Conservation (phyloP, 495 filamentous ascomycete genomes). For the Penicillium diatomitis region DNA sequence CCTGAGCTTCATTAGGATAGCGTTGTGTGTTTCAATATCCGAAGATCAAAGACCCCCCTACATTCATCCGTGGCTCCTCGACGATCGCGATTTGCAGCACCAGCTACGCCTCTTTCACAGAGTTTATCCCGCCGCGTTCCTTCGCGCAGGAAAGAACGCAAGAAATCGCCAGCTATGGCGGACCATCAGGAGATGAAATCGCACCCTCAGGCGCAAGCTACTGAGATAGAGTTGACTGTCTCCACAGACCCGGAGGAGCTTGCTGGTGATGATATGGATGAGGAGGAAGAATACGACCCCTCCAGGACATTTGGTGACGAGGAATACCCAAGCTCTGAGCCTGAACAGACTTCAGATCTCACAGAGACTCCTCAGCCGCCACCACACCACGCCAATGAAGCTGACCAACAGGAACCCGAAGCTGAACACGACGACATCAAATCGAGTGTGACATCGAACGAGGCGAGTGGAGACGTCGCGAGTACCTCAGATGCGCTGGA, state of each 20-base stretch:
- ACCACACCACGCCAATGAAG: neutral
- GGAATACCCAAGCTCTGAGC: constrained; percentile 24
- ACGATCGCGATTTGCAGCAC: too few species aligned
- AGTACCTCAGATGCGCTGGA: constrained; percentile 11
- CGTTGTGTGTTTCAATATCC: too few species aligned
- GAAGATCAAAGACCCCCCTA: neutral
- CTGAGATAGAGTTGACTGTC: constrained; percentile 34
- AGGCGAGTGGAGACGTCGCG: constrained; percentile 18
- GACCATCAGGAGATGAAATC: constrained; percentile 53
- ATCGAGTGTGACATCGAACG: constrained; percentile 18
- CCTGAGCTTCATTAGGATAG: neutral
- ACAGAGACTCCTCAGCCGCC: neutral
- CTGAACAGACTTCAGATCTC: constrained; percentile 12
- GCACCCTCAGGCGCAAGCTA: constrained; percentile 49
- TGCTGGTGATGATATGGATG: constrained; percentile 43
- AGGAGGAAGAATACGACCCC: constrained; percentile 49
- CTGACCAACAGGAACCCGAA: neutral
- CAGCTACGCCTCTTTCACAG: too few species aligned
- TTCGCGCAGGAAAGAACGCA: too few species aligned
- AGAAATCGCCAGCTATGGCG: constrained; percentile 36
- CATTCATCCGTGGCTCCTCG: neutral
- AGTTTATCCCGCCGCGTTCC: too few species aligned
- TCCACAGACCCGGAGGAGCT: constrained; percentile 36
- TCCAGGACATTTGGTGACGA: constrained; percentile 37
- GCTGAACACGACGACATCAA: constrained; percentile 6